These are phyloP conservation scores for Arbutus unedo DNA, from an alignment of 148 eudicot species.

Conservation along the genomic window DNA sequence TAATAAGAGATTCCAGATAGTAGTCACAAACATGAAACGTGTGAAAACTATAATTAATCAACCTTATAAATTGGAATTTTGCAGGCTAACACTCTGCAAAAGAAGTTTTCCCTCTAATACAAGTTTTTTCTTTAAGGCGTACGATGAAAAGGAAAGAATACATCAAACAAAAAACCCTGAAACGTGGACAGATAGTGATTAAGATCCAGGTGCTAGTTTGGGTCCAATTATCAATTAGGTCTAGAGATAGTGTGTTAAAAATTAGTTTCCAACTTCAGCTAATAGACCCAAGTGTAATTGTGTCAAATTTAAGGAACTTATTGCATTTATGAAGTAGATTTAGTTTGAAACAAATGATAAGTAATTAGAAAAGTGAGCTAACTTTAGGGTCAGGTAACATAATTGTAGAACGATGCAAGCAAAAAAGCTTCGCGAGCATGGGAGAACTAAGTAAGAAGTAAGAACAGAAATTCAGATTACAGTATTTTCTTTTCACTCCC, in stretches of 20 bases:
- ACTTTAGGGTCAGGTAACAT: too few species aligned
- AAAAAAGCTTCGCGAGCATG: too few species aligned
- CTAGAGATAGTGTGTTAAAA: not conserved
- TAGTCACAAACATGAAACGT: not conserved
- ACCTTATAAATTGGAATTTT: not conserved
- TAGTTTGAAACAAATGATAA: too few species aligned
- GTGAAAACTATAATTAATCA: not conserved
- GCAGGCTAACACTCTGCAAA: not conserved
- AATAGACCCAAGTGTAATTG: not conserved
- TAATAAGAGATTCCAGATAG: not conserved
- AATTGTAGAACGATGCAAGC: too few species aligned
- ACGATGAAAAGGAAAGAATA: too few species aligned
- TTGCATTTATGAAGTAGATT: too few species aligned
- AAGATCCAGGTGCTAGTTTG: slow-evolving; percentile 4
- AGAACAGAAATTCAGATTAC: too few species aligned
- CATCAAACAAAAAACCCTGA: not conserved
- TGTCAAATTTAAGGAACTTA: too few species aligned
- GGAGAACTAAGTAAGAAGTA: too few species aligned
- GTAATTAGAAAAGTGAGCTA: too few species aligned
- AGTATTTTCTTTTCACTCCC: too few species aligned
- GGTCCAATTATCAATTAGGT: not conserved
- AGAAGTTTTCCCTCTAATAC: not conserved
- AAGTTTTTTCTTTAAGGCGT: too few species aligned
- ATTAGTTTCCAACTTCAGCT: not conserved
- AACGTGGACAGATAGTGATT: not conserved